Evolutionary conservation across 2,329 filamentous ascomycete species (phyloP), one percentile per base, ranked within the genome.

Genomic region (Sarocladium kiliense): DNA sequence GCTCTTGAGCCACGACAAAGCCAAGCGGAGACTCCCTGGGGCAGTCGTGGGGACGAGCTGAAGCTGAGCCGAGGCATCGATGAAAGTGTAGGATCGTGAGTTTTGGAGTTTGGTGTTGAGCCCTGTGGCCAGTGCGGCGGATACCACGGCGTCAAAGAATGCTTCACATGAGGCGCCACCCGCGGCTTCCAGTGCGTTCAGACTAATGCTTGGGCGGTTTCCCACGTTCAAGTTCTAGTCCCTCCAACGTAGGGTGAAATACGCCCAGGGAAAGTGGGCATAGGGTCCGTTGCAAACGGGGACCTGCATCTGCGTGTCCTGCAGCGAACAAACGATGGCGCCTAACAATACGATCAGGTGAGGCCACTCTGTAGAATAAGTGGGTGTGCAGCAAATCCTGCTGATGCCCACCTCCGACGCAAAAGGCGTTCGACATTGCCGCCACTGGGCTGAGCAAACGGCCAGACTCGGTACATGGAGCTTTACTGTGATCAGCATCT

Each of bases 311-410:
- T 51, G 18, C 25, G 16, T 36, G 26, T 23, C 26, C 47, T 51
- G 30, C 47, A 36, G 27, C 12, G 21, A 34, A 27, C 23, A 47
- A 23, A 18, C 44, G 44, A 34, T 34, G 26, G 26, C 47, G 14
- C 47, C n/a, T 3, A 27, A 36, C 18, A 10, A 21, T 25, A 18
- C 47, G 47, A 36, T 51, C 47, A 51, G 47, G 27, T 51, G 27
- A 21, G 18, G 18, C 47, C 44, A 30, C 16, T 21, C 47, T 18
- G 18, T 11, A 9, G n/a, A 12, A 3, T 27, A 36, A 23, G 30
- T 34, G 47, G 27, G 47, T 51, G 47, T 51, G 47, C 12, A 51
- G n/a, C 3, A 51, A 51, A 51, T 18, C 26, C 26, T 51, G 47
- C 19, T 51, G 16, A 51, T 19, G 47, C 5, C 19, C 41, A 25